Evolutionary conservation across 2,329 filamentous ascomycete genomes (phyloP).

Genomic region (Colletotrichum sp.): DNA sequence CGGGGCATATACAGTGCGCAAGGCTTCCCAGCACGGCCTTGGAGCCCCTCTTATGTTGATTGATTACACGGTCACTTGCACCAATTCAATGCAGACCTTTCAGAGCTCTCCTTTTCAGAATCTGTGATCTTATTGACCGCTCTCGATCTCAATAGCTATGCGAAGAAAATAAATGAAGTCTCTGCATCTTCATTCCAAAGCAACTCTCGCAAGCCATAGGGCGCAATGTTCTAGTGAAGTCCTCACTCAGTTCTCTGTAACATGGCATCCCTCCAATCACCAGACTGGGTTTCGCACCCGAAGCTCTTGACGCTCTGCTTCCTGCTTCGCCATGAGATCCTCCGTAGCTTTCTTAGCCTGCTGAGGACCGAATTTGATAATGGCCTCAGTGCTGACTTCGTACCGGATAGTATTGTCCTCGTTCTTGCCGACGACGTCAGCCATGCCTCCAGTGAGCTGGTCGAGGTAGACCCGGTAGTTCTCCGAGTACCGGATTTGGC

Average conservation of each 20-base stretch:
- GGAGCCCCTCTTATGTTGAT: neutral
- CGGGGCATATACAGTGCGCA: neutral
- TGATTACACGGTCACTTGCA: neutral
- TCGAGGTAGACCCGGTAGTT: conserved; percentile 41
- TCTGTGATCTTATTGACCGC: neutral
- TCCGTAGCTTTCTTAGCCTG: neutral
- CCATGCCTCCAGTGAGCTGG: conserved; percentile 42
- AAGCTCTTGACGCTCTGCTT: neutral
- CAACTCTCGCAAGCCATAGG: neutral
- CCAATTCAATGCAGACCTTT: neutral
- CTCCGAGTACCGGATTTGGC: conserved; percentile 46
- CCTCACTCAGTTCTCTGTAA: neutral
- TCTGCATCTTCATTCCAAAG: neutral
- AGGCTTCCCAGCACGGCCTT: neutral
- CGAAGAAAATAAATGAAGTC: neutral
- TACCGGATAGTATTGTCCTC: conserved; percentile 39
- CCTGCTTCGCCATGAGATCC: neutral
- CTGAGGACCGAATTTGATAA: conserved; percentile 10
- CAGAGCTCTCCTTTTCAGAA: neutral
- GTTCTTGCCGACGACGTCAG: conserved; percentile 36
- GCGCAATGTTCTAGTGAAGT: neutral
- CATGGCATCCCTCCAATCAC: neutral
- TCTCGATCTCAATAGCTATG: neutral
- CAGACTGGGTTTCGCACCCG: conserved; percentile 2
- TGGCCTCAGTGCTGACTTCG: conserved; percentile 23